Evolutionary conservation across 306 rosid species (phyloP).

Genomic region (Pachyrhizus erosus): DNA sequence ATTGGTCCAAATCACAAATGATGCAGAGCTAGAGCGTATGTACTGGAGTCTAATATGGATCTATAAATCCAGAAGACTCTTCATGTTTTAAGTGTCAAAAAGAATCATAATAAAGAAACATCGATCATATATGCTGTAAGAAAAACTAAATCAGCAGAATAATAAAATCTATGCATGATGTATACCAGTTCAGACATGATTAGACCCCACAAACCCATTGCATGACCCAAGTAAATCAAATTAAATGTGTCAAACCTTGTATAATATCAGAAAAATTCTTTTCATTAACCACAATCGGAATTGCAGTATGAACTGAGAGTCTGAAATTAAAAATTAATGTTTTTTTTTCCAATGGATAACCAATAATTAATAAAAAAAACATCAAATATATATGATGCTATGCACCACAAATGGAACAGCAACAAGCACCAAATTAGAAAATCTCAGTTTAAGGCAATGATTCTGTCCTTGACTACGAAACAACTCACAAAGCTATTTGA

Average conservation of each 20-base stretch:
- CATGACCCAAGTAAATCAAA: not conserved
- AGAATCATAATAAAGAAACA: too few relatives aligned
- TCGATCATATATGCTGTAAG: too few relatives aligned
- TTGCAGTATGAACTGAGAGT: not conserved
- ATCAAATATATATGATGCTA: not conserved
- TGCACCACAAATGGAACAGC: too few relatives aligned
- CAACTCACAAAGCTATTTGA: not conserved
- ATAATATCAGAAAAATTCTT: too few relatives aligned
- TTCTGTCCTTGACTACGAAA: not conserved
- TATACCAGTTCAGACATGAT: slow-evolving; percentile 40
- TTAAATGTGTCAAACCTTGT: not conserved
- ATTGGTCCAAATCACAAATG: not conserved
- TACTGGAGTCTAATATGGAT: not conserved
- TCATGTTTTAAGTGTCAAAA: not conserved
- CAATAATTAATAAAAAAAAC: not conserved
- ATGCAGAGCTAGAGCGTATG: not conserved
- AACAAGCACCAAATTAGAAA: not conserved
- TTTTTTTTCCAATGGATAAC: too few relatives aligned
- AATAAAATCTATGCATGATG: too few relatives aligned
- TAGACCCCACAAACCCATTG: not conserved
- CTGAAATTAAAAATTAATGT: not conserved
- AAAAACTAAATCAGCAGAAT: too few relatives aligned
- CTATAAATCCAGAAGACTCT: not conserved
- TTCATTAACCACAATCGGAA: not conserved
- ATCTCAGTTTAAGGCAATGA: not conserved